phyloP scores from a whole-genome alignment of 768 basidiomycete genomes.

The Coprinopsis strossmayeri region DNA sequence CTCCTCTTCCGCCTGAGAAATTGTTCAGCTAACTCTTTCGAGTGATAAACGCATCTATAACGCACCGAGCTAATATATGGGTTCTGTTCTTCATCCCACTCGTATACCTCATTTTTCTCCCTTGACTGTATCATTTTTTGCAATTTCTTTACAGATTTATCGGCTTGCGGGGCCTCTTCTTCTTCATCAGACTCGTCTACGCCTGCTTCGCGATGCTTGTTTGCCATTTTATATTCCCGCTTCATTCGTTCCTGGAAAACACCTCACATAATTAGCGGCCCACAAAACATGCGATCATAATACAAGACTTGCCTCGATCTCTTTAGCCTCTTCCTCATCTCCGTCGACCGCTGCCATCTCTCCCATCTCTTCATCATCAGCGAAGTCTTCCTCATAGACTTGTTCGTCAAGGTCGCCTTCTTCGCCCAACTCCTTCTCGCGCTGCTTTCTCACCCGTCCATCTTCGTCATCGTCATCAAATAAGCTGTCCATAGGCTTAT shows the following conservation, averaged over 20 bases:
- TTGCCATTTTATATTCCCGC: slow-evolving; percentile 73
- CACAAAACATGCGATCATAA: neutral
- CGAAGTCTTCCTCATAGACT: slow-evolving; percentile 77
- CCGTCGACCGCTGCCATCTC: slow-evolving; percentile 49
- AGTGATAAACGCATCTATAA: no score
- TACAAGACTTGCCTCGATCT: slow-evolving; percentile 53
- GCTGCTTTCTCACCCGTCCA: slow-evolving; percentile 31
- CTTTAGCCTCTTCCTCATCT: slow-evolving; percentile 82
- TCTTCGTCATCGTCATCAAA: slow-evolving; percentile 68
- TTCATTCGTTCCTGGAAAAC: slow-evolving; percentile 68
- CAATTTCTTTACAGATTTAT: slow-evolving; percentile 71
- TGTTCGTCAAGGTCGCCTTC: slow-evolving; percentile 84
- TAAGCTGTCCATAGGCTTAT: slow-evolving; percentile 53
- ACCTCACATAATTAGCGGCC: neutral
- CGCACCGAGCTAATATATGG: slow-evolving; percentile 77
- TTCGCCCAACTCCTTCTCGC: slow-evolving; percentile 56
- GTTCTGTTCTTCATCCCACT: slow-evolving; percentile 78
- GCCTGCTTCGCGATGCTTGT: slow-evolving; percentile 62
- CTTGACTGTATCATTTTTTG: slow-evolving; percentile 81
- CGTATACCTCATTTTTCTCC: slow-evolving; percentile 79
- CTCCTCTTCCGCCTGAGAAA: slow-evolving; percentile 59
- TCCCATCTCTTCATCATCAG: slow-evolving; percentile 82
- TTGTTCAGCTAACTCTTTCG: no score
- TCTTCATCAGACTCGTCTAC: slow-evolving; percentile 78
- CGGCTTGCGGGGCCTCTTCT: slow-evolving; percentile 49